Percentiles rank a stretch among this genome's conserved stretches.
phyloP scores from a whole-genome alignment of 371 early-diverging fungal species.

The Lichtheimia ornata region DNA sequence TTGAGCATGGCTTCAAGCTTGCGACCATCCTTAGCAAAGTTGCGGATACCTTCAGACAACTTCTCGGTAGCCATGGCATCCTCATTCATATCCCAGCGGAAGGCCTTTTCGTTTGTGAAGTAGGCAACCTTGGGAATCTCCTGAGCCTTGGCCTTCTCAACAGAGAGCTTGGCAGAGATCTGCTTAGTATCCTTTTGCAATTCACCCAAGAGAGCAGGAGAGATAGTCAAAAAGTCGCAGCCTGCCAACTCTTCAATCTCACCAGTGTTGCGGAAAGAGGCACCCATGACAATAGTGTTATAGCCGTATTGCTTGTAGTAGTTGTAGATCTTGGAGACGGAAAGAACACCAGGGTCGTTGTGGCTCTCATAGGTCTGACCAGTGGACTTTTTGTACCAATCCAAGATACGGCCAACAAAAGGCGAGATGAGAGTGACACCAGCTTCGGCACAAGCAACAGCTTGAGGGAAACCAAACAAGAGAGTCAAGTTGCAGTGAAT shows the following conservation, averaged over 20 bases:
- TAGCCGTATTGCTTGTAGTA: conserved; percentile 97
- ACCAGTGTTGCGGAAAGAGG: conserved; percentile 96
- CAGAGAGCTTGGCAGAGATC: conserved; percentile 73
- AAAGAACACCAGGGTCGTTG: conserved; percentile 93
- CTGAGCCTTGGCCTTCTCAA: conserved; percentile 58
- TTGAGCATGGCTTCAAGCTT: conserved; percentile 57
- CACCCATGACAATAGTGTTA: conserved; percentile 99
- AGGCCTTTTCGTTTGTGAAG: conserved; percentile 75
- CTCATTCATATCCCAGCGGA: conserved; percentile 97
- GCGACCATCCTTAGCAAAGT: conserved; percentile 90
- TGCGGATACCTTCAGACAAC: conserved; percentile 94
- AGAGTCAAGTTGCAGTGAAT: conserved; percentile 99
- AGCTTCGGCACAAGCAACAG: conserved; percentile 98
- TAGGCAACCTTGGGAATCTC: conserved; percentile 65
- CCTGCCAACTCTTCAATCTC: conserved; percentile 97
- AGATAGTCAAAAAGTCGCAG: conserved; percentile 96
- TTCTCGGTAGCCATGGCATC: conserved; percentile 98
- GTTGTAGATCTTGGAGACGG: conserved; percentile 94
- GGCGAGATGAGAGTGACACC: conserved; percentile 97
- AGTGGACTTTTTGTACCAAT: conserved; percentile 94
- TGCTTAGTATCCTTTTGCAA: conserved; percentile 64
- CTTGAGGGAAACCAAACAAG: conserved; percentile 91
- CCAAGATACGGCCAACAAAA: conserved; percentile 97
- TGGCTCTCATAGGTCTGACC: conserved; percentile 74
- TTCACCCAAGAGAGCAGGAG: conserved; percentile 83